phyloP scores from a whole-genome alignment of 2,329 filamentous ascomycete species.

The Botrytis deweyae region DNA sequence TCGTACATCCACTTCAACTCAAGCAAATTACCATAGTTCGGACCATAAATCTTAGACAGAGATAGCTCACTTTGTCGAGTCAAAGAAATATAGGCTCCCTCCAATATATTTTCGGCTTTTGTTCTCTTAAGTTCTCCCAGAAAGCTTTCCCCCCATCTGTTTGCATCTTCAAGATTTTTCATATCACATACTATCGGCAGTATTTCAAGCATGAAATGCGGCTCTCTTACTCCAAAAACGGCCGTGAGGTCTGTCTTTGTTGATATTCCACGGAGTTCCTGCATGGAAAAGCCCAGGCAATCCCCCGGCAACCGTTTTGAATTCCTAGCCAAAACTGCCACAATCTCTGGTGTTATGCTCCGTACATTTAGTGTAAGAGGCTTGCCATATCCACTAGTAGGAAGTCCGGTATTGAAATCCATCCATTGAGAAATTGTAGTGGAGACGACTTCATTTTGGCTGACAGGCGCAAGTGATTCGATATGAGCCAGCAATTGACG shows the following conservation, averaged over 20 bases:
- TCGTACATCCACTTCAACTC: conserved; percentile 41
- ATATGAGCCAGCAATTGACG: conserved; percentile 37
- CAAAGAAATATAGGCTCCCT: conserved; percentile 40
- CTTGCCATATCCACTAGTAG: conserved; percentile 18
- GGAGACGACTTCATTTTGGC: conserved; percentile 35
- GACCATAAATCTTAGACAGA: conserved; percentile 38
- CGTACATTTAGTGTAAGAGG: conserved; percentile 23
- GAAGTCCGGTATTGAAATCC: conserved; percentile 18
- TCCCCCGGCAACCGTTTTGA: conserved; percentile 33
- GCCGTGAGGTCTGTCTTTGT: conserved; percentile 28
- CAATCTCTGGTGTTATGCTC: conserved; percentile 19
- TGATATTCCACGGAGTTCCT: conserved; percentile 36
- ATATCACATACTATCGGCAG: conserved; percentile 33
- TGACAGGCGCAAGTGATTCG: conserved; percentile 34
- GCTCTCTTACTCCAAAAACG: conserved; percentile 37
- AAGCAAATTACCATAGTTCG: conserved; percentile 30
- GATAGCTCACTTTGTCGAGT: conserved; percentile 29
- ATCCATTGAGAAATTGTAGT: conserved; percentile 32
- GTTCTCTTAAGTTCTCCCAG: conserved; percentile 29
- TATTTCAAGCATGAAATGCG: conserved; percentile 43
- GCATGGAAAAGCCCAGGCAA: conserved; percentile 37
- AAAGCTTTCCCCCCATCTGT: conserved; percentile 32
- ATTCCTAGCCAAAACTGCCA: conserved; percentile 11
- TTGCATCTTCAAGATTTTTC: conserved; percentile 32
- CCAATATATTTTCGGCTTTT: conserved; percentile 35